These are phyloP conservation scores for Alternaria sp. DNA, from an alignment of 2,329 filamentous ascomycete genomes.

Conservation along the genomic window DNA sequence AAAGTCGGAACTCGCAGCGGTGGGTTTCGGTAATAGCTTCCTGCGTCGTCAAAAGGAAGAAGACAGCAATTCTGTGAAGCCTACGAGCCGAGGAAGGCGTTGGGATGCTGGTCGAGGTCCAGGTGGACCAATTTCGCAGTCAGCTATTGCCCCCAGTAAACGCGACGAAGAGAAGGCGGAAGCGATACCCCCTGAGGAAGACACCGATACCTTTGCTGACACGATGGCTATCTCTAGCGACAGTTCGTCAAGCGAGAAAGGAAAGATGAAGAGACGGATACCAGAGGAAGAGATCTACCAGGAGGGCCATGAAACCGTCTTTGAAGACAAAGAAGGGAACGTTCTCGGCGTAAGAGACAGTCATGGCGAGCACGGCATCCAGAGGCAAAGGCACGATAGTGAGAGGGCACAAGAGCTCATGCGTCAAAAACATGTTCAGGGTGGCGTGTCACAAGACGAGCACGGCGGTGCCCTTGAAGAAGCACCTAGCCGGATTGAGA, in stretches of 20 bases:
- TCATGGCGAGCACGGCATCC: constrained; percentile 55
- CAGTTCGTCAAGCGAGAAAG: constrained; percentile 40
- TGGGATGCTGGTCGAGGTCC: constrained; percentile 75
- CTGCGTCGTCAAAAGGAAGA: constrained; percentile 80
- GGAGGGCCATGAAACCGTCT: constrained; percentile 78
- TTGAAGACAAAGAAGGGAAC: constrained; percentile 87
- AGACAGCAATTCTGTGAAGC: constrained; percentile 64
- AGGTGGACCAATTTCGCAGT: constrained; percentile 87
- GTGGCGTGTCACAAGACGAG: constrained; percentile 55
- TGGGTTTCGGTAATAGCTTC: constrained; percentile 78
- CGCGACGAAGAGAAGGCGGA: constrained; percentile 42
- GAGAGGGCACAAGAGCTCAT: constrained; percentile 60
- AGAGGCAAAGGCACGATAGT: constrained; percentile 67
- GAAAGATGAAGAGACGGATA: constrained; percentile 35
- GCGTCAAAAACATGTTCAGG: constrained; percentile 55
- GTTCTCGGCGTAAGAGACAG: constrained; percentile 72
- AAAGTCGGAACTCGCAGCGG: constrained; percentile 62
- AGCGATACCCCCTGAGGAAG: constrained; percentile 47
- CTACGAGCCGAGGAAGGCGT: constrained; percentile 66
- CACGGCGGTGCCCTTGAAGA: constrained; percentile 52
- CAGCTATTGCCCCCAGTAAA: constrained; percentile 79
- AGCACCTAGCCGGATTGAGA: constrained; percentile 46
- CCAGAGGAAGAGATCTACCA: constrained; percentile 72
- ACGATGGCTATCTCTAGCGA: constrained; percentile 50
- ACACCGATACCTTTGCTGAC: constrained; percentile 53